These are phyloP conservation scores for Fomitopsis pulvina DNA, from an alignment of 768 basidiomycete genomes.

Conservation along the genomic window DNA sequence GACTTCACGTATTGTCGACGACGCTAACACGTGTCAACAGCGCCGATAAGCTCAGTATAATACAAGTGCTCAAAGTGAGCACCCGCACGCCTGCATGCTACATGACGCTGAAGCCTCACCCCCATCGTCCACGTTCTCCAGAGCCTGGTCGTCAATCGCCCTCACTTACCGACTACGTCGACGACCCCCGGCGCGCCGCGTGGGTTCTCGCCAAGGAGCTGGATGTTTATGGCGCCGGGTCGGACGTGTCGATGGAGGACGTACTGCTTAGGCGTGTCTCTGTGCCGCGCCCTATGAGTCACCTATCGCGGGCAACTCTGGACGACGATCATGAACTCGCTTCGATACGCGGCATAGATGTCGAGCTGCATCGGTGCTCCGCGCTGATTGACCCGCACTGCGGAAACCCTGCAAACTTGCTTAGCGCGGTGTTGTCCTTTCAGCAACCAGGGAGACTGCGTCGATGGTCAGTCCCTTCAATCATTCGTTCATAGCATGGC, in stretches of 20 bases:
- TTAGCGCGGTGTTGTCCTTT: not conserved
- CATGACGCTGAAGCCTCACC: not conserved
- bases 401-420: not conserved
- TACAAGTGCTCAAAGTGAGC: not conserved
- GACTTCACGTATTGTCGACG: not conserved
- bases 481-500: not conserved
- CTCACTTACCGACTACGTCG: not conserved
- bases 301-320: not conserved
- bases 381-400: not conserved
- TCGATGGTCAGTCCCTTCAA: not conserved
- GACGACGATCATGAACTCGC: not conserved
- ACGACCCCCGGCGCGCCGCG: not conserved
- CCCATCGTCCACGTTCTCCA: not conserved
- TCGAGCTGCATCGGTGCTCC: not conserved
- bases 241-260: not conserved
- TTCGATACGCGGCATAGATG: not conserved
- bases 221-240: not conserved
- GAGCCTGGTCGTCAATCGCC: not conserved
- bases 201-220: not conserved
- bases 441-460: not conserved
- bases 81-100: not conserved
- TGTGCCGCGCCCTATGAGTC: not conserved
- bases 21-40: not conserved
- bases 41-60: not conserved
- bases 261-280: not conserved